Conservation (phyloP, 495 filamentous ascomycete genomes). For the Cercophora scortea region DNA sequence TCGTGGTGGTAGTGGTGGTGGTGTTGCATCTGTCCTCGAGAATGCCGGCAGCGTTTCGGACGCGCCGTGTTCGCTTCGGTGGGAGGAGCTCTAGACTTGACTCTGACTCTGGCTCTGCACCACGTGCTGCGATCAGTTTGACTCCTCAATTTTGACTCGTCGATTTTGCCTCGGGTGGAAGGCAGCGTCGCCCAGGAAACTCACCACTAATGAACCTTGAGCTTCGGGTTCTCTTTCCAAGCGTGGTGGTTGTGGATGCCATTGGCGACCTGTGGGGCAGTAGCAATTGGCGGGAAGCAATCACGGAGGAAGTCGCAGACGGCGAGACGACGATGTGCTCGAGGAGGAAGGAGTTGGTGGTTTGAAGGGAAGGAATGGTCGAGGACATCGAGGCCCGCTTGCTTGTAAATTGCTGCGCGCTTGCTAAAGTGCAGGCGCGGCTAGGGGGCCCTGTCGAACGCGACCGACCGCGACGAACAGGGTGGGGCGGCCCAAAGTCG, state of each 20-base stretch:
- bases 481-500: slow-evolving; percentile 7
- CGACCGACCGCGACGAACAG: slow-evolving; percentile 9
- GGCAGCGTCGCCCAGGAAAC: too few species aligned
- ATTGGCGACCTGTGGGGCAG: slow-evolving; percentile 32
- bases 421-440: slow-evolving; percentile 1
- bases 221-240: slow-evolving; percentile 67
- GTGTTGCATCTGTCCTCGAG: not conserved
- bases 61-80: slow-evolving; percentile 56
- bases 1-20: slow-evolving; percentile 47
- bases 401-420: slow-evolving; percentile 8
- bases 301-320: slow-evolving; percentile 8
- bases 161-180: too few species aligned
- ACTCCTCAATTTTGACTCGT: too few species aligned
- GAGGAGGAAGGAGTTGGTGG: slow-evolving; percentile 8
- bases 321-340: not conserved
- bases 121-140: too few species aligned
- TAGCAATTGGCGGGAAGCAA: slow-evolving; percentile 19
- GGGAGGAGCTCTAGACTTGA: slow-evolving; percentile 25
- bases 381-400: slow-evolving; percentile 1
- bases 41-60: slow-evolving; percentile 2
- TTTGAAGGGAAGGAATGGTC: not conserved
- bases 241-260: slow-evolving; percentile 45
- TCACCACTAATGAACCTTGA: slow-evolving; percentile 21
- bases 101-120: slow-evolving; percentile 9
- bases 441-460: slow-evolving; percentile 6